These are phyloP conservation scores for Citrus unshiu DNA, from an alignment of 345 rosid genomes.

Conservation along the genomic window DNA sequence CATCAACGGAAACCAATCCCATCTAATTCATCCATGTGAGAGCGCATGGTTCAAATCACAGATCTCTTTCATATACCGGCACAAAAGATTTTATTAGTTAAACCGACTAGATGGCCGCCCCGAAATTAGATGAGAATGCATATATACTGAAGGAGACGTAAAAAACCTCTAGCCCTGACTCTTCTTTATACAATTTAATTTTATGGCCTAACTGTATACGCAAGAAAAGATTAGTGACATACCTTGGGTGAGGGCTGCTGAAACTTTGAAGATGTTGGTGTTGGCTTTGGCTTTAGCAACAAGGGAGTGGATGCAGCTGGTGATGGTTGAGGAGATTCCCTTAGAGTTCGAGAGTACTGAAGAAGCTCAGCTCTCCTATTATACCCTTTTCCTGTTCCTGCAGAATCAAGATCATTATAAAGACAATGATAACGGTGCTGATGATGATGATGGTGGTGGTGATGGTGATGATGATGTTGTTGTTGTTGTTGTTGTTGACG, in stretches of 20 bases:
- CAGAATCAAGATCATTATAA: neutral
- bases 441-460: neutral
- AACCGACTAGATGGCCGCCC: no score
- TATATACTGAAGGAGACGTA: no score
- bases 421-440: slow-evolving; percentile 11
- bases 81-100: no score
- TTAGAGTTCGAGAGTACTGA: slow-evolving; percentile 31
- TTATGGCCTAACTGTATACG: neutral
- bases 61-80: no score
- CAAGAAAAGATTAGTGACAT: neutral
- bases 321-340: slow-evolving; percentile 27
- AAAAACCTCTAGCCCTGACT: neutral
- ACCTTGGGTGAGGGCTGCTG: slow-evolving; percentile 21
- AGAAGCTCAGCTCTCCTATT: slow-evolving; percentile 51
- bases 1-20: no score
- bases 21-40: no score
- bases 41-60: no score
- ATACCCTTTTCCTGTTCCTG: slow-evolving; percentile 28
- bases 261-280: slow-evolving; percentile 18
- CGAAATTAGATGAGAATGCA: no score
- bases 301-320: slow-evolving; percentile 7
- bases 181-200: neutral
- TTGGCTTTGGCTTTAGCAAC: slow-evolving; percentile 12
- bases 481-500: neutral
- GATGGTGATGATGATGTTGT: neutral